These are phyloP conservation scores for Rachicladosporium sp. DNA, from an alignment of 2,329 filamentous ascomycete genomes.

Conservation along the genomic window DNA sequence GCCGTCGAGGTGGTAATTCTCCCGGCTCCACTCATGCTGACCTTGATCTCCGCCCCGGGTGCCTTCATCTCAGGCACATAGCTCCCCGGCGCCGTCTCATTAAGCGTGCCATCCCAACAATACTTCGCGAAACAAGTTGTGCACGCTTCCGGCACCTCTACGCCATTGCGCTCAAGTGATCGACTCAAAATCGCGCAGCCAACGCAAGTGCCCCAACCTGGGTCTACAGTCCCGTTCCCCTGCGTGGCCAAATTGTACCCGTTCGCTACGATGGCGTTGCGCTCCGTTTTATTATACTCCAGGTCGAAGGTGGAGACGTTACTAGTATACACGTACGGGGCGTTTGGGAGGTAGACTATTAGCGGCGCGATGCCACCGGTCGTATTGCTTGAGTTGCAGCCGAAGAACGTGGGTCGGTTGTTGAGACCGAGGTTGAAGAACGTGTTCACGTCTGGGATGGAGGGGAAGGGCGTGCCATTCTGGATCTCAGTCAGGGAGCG, in stretches of 20 bases:
- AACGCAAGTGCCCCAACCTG: conserved; percentile 65
- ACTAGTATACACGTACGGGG: conserved; percentile 53
- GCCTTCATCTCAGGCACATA: conserved; percentile 20
- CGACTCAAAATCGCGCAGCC: conserved; percentile 76
- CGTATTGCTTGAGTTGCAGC: conserved; percentile 56
- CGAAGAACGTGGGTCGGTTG: conserved; percentile 62
- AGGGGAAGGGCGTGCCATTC: conserved; percentile 61
- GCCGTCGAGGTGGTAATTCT: not conserved
- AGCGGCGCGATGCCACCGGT: conserved; percentile 45
- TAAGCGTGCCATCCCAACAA: conserved; percentile 80
- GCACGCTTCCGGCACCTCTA: conserved; percentile 59
- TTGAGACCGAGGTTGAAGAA: conserved; percentile 69
- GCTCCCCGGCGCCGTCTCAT: conserved; percentile 15
- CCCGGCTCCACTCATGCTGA: conserved; percentile 7
- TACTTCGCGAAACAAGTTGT: conserved; percentile 64
- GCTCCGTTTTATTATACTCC: conserved; percentile 50
- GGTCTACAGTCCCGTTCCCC: conserved; percentile 64
- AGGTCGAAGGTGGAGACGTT: conserved; percentile 71
- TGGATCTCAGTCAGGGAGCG: conserved; percentile 47
- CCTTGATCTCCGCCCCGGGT: not conserved
- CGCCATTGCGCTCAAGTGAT: conserved; percentile 59
- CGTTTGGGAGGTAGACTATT: conserved; percentile 72
- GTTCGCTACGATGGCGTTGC: conserved; percentile 74
- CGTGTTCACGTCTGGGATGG: conserved; percentile 60
- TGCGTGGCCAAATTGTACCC: conserved; percentile 74